Conservation (phyloP, 257 asterid genomes). For the Solanum habrochaites region DNA sequence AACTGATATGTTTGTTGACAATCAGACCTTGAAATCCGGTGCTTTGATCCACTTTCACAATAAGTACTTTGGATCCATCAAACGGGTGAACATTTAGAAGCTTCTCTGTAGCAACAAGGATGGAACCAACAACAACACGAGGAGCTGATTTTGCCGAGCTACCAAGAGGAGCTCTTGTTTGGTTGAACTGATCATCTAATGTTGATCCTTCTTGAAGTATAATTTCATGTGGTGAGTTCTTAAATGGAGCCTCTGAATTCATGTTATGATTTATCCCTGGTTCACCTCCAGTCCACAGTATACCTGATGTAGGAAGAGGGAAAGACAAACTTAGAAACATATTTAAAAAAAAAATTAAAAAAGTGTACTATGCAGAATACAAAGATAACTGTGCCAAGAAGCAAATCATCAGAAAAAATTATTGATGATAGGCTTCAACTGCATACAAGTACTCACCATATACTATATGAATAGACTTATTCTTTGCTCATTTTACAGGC, state of each 20-base stretch:
- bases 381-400: not conserved
- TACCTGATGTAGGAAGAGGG: slow-evolving; percentile 25
- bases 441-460: not conserved
- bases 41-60: slow-evolving; percentile 51
- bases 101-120: slow-evolving; percentile 66
- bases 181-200: slow-evolving; percentile 15
- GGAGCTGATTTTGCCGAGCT: slow-evolving; percentile 28
- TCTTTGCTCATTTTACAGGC: not conserved
- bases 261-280: slow-evolving; percentile 13
- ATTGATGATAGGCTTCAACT: not conserved
- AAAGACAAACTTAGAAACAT: not conserved
- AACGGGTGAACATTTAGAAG: slow-evolving; percentile 59
- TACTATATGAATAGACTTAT: not conserved
- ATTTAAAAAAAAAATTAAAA: too few species aligned
- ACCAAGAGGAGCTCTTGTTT: slow-evolving; percentile 19
- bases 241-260: slow-evolving; percentile 3
- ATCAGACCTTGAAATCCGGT: slow-evolving; percentile 68
- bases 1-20: slow-evolving; percentile 52
- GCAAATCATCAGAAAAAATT: not conserved
- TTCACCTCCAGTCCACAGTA: slow-evolving; percentile 17
- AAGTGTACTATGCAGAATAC: not conserved
- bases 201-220: slow-evolving; percentile 40
- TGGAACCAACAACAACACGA: slow-evolving; percentile 38
- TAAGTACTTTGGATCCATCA: slow-evolving; percentile 57
- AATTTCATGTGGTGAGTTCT: slow-evolving; percentile 50